Conservation (phyloP, 768 basidiomycete species). For the Pleurotus citrinopileatus region DNA sequence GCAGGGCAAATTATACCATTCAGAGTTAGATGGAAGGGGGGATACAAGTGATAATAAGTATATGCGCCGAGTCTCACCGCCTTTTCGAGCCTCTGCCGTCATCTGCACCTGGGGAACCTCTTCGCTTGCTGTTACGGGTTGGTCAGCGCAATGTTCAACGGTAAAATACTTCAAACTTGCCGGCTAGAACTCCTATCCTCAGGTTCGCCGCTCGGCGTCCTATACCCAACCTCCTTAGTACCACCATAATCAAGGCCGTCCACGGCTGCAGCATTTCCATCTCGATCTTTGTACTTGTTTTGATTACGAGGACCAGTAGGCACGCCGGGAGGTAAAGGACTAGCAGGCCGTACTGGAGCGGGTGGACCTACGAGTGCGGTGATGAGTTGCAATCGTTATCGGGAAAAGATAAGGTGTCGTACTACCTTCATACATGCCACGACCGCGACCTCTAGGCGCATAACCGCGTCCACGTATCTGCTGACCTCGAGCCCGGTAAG, state of each 20-base stretch:
- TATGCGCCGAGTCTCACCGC: conserved; percentile 38
- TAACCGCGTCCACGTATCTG: conserved; percentile 17
- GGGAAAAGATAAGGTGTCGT: conserved; percentile 22
- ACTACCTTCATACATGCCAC: conserved; percentile 38
- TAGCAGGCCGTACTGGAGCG: conserved; percentile 71
- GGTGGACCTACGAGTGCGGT: conserved; percentile 33
- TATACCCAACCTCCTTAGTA: conserved; percentile 37
- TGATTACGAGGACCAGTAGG: conserved; percentile 87
- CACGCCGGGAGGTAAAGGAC: conserved; percentile 82
- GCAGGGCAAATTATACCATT: too few species aligned
- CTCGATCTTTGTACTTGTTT: conserved; percentile 88
- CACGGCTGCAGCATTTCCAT: conserved; percentile 80
- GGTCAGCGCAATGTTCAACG: background rate
- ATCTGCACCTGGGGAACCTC: conserved; percentile 70
- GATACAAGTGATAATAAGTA: background rate
- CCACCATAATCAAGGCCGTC: conserved; percentile 90
- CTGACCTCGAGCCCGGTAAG: conserved; percentile 35
- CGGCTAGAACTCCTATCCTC: conserved; percentile 59
- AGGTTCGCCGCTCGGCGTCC: conserved; percentile 64
- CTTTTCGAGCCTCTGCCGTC: conserved; percentile 69
- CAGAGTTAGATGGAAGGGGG: conserved; percentile 1
- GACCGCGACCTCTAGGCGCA: conserved; percentile 36
- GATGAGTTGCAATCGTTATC: conserved; percentile 8
- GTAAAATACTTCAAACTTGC: conserved; percentile 4
- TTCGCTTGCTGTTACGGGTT: conserved; percentile 54